A percentile compares a stretch with the other conserved stretches of the same genome.
Conservation (phyloP, 257 asterid species). For the Solanum ossicruentum region DNA sequence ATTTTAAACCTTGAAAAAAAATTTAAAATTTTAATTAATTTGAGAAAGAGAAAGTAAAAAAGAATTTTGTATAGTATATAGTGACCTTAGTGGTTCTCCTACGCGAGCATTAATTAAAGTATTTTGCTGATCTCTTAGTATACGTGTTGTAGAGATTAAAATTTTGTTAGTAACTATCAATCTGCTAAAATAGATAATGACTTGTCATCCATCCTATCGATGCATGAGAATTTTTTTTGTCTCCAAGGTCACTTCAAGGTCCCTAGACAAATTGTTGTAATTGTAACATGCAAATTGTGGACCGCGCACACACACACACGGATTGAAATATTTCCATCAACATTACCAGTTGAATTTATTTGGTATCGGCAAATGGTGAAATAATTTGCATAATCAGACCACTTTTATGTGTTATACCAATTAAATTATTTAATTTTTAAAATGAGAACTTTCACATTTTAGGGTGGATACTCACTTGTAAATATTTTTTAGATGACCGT, state of each 20-base stretch:
- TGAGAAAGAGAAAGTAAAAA: too few relatives aligned
- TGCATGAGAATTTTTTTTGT: conserved; percentile 19
- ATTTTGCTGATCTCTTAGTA: too few relatives aligned
- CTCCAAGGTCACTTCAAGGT: conserved; percentile 2
- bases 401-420: not conserved
- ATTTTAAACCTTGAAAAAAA: too few relatives aligned
- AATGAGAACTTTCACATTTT: not conserved
- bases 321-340: not conserved
- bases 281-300: not conserved
- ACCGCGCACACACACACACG: not conserved
- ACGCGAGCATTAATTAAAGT: not conserved
- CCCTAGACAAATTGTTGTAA: not conserved
- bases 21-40: too few relatives aligned
- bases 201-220: conserved; percentile 9
- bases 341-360: not conserved
- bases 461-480: not conserved
- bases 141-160: not conserved
- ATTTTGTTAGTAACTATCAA: not conserved
- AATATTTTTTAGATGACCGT: not conserved
- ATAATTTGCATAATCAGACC: not conserved
- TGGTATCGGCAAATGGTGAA: not conserved
- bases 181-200: conserved; percentile 19
- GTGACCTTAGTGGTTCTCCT: not conserved
- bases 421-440: not conserved
- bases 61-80: not conserved